A percentile compares a stretch with the other conserved stretches of the same genome.
Conservation (phyloP, 2,329 filamentous ascomycete species). For the Beauveria caledonica region DNA sequence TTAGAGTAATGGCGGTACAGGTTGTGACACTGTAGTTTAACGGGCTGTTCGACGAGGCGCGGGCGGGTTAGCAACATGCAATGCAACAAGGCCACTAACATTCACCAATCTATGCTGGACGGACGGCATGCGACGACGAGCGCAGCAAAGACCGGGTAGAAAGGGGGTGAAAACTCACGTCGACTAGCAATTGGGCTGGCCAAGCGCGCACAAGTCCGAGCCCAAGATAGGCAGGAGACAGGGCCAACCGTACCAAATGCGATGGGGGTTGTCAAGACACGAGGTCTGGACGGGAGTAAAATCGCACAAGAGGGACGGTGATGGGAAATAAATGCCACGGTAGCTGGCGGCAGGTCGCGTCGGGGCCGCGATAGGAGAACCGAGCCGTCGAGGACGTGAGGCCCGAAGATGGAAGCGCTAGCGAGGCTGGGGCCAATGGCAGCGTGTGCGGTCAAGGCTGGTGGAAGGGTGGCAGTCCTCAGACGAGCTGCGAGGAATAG, state of each 20-base stretch:
- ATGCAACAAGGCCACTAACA: neutral
- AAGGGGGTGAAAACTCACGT: constrained; percentile 6
- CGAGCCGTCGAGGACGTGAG: neutral
- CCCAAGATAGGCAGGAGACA: constrained; percentile 5
- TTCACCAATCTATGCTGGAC: neutral
- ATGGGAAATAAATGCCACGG: neutral
- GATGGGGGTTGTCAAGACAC: neutral
- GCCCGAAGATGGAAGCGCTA: constrained; percentile 3
- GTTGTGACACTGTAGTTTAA: constrained; percentile 24
- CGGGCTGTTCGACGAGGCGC: neutral
- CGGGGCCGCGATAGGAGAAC: neutral
- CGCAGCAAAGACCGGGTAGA: neutral
- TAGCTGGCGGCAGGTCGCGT: neutral
- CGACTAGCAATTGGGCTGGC: constrained; percentile 7
- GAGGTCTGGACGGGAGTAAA: neutral
- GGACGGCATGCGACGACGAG: neutral
- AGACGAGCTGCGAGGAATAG: neutral
- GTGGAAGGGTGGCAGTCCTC: neutral
- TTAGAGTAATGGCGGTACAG: constrained; percentile 19
- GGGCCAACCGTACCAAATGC: constrained; percentile 9
- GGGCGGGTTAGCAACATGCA: neutral
- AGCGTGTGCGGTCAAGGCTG: constrained; percentile 5
- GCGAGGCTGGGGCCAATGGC: neutral
- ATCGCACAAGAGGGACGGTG: neutral
- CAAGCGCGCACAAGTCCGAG: constrained; percentile 9